Conservation (phyloP, 1,139 yeast species). For the Fermentozyma sake region DNA sequence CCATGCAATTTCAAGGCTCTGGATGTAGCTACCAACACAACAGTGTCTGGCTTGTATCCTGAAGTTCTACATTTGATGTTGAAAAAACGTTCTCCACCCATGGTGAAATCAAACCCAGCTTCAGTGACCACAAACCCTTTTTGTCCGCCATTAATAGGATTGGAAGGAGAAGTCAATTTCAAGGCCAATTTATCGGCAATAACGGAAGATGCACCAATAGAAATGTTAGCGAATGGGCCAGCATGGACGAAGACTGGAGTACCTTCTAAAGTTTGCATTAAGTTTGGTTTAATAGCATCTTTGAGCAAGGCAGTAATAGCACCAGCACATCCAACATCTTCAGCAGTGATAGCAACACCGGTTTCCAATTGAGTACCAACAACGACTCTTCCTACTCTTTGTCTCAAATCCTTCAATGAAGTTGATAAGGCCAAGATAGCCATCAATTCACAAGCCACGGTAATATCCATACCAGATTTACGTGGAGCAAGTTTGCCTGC, state of each 20-base stretch:
- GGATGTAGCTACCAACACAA: constrained; percentile 94
- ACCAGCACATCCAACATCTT: constrained; percentile 96
- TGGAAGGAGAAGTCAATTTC: constrained; percentile 65
- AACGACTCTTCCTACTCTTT: constrained; percentile 66
- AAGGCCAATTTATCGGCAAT: constrained; percentile 94
- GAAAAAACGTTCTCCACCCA: constrained; percentile 98
- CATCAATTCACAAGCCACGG: constrained; percentile 81
- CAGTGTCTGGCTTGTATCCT: constrained; percentile 86
- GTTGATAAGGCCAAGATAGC: constrained; percentile 73
- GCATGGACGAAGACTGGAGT: constrained; percentile 98
- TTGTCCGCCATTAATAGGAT: no score
- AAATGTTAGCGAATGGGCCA: constrained; percentile 97
- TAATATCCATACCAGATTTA: constrained; percentile 72
- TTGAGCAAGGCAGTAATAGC: constrained; percentile 92
- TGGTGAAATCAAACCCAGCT: constrained; percentile 98
- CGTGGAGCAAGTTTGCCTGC: constrained; percentile 61
- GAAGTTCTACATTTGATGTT: constrained; percentile 95
- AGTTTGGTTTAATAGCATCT: constrained; percentile 95
- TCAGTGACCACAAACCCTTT: constrained; percentile 94
- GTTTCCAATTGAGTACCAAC: constrained; percentile 57
- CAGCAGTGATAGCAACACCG: constrained; percentile 88
- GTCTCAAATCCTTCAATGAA: constrained; percentile 62
- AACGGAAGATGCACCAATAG: constrained; percentile 94
- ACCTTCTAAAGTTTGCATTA: constrained; percentile 98
- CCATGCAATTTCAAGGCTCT: constrained; percentile 97